A percentile compares a stretch with the other conserved stretches of the same genome.
These are phyloP conservation scores for Cyclostephanos invisitatus DNA, from an alignment of 108 stramenopile genomes.

Conservation along the genomic window DNA sequence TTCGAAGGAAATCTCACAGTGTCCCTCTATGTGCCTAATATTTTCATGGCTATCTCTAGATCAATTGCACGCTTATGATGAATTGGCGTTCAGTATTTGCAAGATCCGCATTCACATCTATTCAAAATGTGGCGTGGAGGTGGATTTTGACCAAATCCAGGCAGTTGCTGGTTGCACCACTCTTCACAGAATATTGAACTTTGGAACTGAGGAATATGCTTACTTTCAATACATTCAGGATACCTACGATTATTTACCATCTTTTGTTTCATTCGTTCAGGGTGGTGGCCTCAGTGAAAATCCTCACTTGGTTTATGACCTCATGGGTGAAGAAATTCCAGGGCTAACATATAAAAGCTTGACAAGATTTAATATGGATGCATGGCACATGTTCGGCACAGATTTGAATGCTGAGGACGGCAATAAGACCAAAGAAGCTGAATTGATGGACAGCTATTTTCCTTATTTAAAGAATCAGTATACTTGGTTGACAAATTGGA, in stretches of 20 bases:
- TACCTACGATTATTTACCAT: slow-evolving; percentile 6
- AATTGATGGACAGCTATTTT: neutral
- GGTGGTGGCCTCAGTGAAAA: slow-evolving; percentile 22
- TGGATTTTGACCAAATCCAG: neutral
- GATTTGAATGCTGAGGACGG: neutral
- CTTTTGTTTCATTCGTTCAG: slow-evolving; percentile 26
- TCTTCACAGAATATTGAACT: slow-evolving; percentile 2
- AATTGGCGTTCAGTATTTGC: neutral
- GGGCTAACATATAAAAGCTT: slow-evolving; percentile 11
- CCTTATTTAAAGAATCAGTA: neutral
- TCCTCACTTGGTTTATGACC: slow-evolving; percentile 18
- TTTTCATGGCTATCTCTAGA: neutral
- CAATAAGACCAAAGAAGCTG: neutral
- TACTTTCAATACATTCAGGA: slow-evolving; percentile 21
- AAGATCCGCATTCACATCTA: slow-evolving; percentile 11
- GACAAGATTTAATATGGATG: neutral
- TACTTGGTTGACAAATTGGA: slow-evolving; percentile 9
- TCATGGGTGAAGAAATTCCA: slow-evolving; percentile 7
- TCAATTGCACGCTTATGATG: slow-evolving; percentile 3
- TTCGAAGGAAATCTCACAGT: too few species aligned
- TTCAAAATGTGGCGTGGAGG: slow-evolving; percentile 9
- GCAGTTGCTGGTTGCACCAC: slow-evolving; percentile 12
- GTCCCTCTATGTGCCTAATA: too few species aligned
- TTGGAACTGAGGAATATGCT: slow-evolving; percentile 14
- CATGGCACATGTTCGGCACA: slow-evolving; percentile 5